Base-by-base conservation (phyloP, 1,284 basidiomycete genomes). In the Baeospora myosura region DNA sequence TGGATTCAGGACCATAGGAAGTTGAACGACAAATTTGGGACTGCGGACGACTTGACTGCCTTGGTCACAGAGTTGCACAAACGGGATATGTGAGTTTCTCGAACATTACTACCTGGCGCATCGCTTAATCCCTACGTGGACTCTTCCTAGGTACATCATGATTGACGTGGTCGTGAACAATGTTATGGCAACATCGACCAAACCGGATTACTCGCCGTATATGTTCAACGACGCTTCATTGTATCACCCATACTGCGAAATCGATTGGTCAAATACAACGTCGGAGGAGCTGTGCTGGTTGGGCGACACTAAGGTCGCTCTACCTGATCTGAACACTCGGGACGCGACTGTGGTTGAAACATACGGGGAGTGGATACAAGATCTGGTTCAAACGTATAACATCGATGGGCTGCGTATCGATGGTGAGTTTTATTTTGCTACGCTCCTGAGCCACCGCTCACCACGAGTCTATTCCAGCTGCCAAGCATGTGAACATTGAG, bases 361-460 rank as follows among this genome's bases (percentile, higher is more conserved):
- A 12, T 77, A 85, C 52, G 65, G 76, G 37, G 56, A 59, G 5
- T 88, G 82, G 83, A 77, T 88, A 47, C 56, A 63, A 20, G 59
- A 68, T 20, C 65, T 86, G 3, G 79, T 85, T 12, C 51, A 71
- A 42, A 76, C 78, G 48, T 88, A 81, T 54, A 60, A 62, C 17
- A 76, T 86, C 43, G 81, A 83, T 52, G 80, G 80, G 10, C 68
- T 91, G 39, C 76, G 88, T 31, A 86, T 91, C 54, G 88, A 92
- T 55, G 78, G n/a, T n/a, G n/a, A n/a, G n/a, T n/a, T n/a, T n/a
- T n/a, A n/a, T n/a, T n/a, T n/a, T n/a, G n/a, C n/a, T n/a, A n/a
- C n/a, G n/a, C n/a, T n/a, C n/a, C n/a, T n/a, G n/a, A n/a, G n/a
- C n/a, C n/a, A n/a, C 80, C 24, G 79, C 79, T 31, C 86, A 85